A percentile compares a stretch with the other conserved stretches of the same genome.
Evolutionary conservation across 164 flowering plant genomes (phyloP).

Genomic region (Vitis vinifera): ASM3070453v1 NC_081813.1:117501-118000

Average conservation of each 20-base stretch:
- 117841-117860: too few species aligned
- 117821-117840: neutral
- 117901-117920: neutral
- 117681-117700: conserved; percentile 70
- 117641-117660: conserved; percentile 98
- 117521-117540: neutral
- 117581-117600: conserved; percentile 92
- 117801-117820: neutral
- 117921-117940: neutral
- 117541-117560: conserved; percentile 4
- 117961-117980: neutral
- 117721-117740: neutral
- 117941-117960: neutral
- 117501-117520: neutral
- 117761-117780: neutral
- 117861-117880: too few species aligned
- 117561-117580: conserved; percentile 87
- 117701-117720: neutral
- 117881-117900: too few species aligned
- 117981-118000: neutral
- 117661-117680: conserved; percentile 88
- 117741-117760: neutral
- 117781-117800: too few species aligned
- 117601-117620: conserved; percentile 99
- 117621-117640: conserved; percentile 97